Evolutionary conservation across 768 basidiomycete species (phyloP), one percentile per base, ranked within the genome.

Genomic region (Chalciporus chontae): DNA sequence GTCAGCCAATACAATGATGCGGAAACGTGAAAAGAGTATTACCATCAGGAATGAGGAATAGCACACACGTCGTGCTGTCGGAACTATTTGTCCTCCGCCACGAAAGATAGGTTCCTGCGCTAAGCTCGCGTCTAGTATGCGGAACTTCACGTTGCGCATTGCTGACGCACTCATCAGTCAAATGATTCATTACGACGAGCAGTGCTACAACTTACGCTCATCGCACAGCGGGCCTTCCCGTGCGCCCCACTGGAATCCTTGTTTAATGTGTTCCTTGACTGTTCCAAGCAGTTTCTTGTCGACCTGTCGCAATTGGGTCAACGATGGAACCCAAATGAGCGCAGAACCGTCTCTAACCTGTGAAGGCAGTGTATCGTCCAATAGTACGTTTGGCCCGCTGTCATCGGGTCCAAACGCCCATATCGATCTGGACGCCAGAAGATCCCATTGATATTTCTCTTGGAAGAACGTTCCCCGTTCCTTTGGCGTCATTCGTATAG

Each of bases 401-500:
- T 97, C 95, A 57, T 98, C 93, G 3, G 96, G 96, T 17, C 96
- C 96, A 69, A 99, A 99, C 18, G 96, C 94, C 96, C 96, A 99
- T 75, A 99, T 96, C 59, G 94, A 97, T 51, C 96, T 80, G 39
- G 94, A 95, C 2, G 96, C 95, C 51, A 99, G 80, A 61, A 98
- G 71, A 71, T 99, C 96, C 95, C 96, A 99, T 51, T 94, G 89
- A 68, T 98, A 95, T 65, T 93, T 95, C 64, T 91, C 87, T 69
- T 98, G 85, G 71, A 99, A 98, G 74, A 94, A 93, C 43, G 84
- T 87, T 24, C 95, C 96, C 40, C 96, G 78, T 62, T 98, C 94
- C 70, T 97, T 97, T 21, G 89, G 80, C 2, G 90, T 80, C 92
- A 98, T 94, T 21, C 87, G 84, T 83, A 98, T 96, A 50, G 85